Base-by-base conservation (phyloP, 164 flowering plant species). In the Platanus orientalis region DNA sequence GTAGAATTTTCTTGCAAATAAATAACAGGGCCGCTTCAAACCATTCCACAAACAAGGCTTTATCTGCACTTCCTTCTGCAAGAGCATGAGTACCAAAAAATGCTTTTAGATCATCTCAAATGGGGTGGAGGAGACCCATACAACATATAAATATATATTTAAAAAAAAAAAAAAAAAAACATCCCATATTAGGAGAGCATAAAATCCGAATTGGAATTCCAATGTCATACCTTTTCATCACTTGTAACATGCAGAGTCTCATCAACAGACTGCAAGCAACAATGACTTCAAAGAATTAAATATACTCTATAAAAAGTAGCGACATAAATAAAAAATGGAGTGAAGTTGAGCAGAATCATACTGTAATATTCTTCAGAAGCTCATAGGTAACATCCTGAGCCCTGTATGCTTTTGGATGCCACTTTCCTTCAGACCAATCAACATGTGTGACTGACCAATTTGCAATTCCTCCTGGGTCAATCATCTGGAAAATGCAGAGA, bases 381-480 rank as follows among this genome's bases (percentile, higher is more conserved):
- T 83, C 92, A 63, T 66, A 73, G 1, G 83, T 81, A 48, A 89
- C 78, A 76, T 91, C 99, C 58, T 71, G 76, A 28, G 83, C 80
- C 52, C 76, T 75, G 54, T 88, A 94, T 3, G 88, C 78, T 71
- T 83, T 91, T 13, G 97, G 99, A 75, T 94, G 99, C 99, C 99
- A 94, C 80, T 91, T 94, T 62, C 85, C 80, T 72, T 94, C 97
- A 60, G 97, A 94, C 99, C 99, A 91, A 73, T 94, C 99, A 63
- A 94, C 99, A 75, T 94, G 90, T 56, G 99, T 94, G 10, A 94
- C 97, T 1, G 99, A 91, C 99, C 99, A 89, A 67, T 88, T 91
- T 23, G 99, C 83, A 50, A 94, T 89, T 42, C 99, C 99, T 54
- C 57, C 75, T 20, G 96, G 99, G 73, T 94, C 97, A 71, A 89